Percentiles rank a stretch among this genome's conserved stretches.
These are phyloP conservation scores for Erigeron philadelphicus DNA, from an alignment of 140 eudicot genomes.

Conservation along the genomic window DNA sequence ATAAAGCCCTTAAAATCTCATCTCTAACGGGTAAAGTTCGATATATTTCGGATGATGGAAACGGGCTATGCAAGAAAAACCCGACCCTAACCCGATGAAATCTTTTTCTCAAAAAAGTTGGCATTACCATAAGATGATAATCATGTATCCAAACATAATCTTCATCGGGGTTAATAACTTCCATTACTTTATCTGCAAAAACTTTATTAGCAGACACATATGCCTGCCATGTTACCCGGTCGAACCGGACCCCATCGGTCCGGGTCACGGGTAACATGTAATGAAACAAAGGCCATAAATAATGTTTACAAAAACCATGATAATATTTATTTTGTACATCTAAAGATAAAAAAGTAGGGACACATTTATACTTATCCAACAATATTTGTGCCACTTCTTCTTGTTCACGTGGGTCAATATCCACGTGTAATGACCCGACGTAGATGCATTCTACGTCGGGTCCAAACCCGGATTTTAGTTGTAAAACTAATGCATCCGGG, in stretches of 20 bases:
- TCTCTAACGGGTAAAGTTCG: constrained; percentile 66
- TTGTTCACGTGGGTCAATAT: constrained; percentile 54
- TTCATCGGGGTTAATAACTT: constrained; percentile 71
- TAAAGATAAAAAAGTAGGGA: constrained; percentile 56
- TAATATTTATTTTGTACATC: constrained; percentile 57
- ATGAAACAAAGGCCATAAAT: constrained; percentile 89
- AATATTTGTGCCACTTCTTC: constrained; percentile 57
- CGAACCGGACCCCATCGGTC: constrained; percentile 51
- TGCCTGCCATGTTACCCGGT: constrained; percentile 57
- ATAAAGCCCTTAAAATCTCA: constrained; percentile 55
- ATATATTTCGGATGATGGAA: constrained; percentile 66
- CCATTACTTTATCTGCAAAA: constrained; percentile 63
- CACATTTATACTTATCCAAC: constrained; percentile 54
- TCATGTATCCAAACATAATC: constrained; percentile 89
- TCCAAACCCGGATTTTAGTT: constrained; percentile 59
- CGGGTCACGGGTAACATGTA: constrained; percentile 58
- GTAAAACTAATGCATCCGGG: constrained; percentile 53
- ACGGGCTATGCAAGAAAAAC: constrained; percentile 66
- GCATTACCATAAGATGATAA: constrained; percentile 69
- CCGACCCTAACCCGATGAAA: constrained; percentile 58
- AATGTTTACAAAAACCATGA: constrained; percentile 91
- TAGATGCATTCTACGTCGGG: constrained; percentile 46
- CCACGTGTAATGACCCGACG: constrained; percentile 56
- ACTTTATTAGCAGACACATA: constrained; percentile 63
- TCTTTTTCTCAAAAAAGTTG: constrained; percentile 61